Percentiles rank a stretch among this genome's conserved stretches.
phyloP scores from a whole-genome alignment of 495 filamentous ascomycete genomes.

The Annulohypoxylon nitens region DNA sequence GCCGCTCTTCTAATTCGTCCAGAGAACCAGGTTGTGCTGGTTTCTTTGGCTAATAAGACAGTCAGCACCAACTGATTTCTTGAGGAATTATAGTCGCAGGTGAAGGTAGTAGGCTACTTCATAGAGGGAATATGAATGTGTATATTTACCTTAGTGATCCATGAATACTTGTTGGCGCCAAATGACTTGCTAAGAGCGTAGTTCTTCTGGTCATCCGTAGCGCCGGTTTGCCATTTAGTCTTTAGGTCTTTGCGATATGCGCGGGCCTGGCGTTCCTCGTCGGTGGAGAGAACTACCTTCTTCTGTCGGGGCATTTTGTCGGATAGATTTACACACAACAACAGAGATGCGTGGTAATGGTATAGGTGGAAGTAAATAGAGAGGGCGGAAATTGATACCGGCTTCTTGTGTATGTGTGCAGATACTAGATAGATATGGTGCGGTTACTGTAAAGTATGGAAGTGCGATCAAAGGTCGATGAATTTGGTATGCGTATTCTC shows the following conservation, averaged over 20 bases:
- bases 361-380: too few relatives aligned
- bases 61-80: background rate
- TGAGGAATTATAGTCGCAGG: background rate
- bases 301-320: conserved; percentile 14
- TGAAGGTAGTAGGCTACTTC: background rate
- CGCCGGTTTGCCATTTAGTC: background rate
- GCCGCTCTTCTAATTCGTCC: too few relatives aligned
- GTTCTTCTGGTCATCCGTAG: conserved; percentile 2
- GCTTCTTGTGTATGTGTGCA: background rate
- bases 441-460: background rate
- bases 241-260: conserved; percentile 9
- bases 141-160: conserved; percentile 39
- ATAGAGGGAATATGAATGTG: background rate
- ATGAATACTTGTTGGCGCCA: conserved; percentile 34
- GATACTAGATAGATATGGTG: background rate
- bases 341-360: too few relatives aligned
- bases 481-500: background rate
- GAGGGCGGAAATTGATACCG: too few relatives aligned
- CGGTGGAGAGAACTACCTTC: background rate
- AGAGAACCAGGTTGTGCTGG: too few relatives aligned
- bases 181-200: conserved; percentile 18
- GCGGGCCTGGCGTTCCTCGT: conserved; percentile 2
- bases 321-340: background rate
- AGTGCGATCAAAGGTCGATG: background rate
- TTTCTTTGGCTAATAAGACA: background rate